phyloP scores from a whole-genome alignment of 139 green algal species.

The Volvox africanus region DNA sequence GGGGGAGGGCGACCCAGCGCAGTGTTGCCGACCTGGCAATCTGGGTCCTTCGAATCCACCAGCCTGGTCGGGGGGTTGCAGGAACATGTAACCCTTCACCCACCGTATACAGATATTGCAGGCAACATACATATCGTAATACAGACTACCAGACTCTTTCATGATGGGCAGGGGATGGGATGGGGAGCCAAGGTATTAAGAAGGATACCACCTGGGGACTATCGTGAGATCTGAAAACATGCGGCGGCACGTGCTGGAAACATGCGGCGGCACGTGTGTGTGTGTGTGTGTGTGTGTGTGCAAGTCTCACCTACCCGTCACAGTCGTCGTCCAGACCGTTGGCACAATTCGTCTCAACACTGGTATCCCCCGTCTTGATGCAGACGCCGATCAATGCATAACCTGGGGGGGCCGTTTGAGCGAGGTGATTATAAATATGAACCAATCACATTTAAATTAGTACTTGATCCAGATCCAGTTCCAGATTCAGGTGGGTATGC shows the following conservation, averaged over 20 bases:
- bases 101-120: neutral
- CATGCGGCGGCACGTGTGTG: too few species aligned
- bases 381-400: conserved; percentile 26
- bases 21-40: neutral
- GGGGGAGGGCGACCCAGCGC: neutral
- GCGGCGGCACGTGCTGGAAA: too few species aligned
- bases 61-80: neutral
- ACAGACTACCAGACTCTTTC: neutral
- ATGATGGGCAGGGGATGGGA: too few species aligned
- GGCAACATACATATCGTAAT: neutral
- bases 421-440: too few species aligned
- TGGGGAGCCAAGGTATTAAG: too few species aligned
- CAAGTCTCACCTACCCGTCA: neutral
- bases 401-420: neutral
- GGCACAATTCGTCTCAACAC: neutral
- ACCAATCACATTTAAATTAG: too few species aligned
- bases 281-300: neutral
- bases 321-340: conserved; percentile 34
- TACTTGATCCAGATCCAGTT: too few species aligned
- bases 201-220: too few species aligned
- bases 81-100: too few species aligned
- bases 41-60: conserved; percentile 21
- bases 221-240: too few species aligned
- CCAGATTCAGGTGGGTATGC: too few species aligned
- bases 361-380: conserved; percentile 12